These are phyloP conservation scores for Pichia occidentalis DNA, from an alignment of 805 yeast genomes.

Conservation along the genomic window DNA sequence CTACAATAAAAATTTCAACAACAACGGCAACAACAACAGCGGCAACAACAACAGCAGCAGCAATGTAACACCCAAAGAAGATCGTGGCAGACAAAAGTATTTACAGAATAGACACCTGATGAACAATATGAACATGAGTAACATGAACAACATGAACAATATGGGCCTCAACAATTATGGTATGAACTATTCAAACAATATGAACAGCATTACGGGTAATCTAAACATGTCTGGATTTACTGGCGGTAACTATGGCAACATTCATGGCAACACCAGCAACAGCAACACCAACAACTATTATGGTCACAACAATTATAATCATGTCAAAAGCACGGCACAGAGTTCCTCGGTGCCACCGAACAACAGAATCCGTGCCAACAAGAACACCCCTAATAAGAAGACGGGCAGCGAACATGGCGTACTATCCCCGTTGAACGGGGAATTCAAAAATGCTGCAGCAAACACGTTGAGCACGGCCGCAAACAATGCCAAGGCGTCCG, in stretches of 20 bases:
- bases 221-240: no score
- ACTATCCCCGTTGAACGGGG: no score
- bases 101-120: slow-evolving; percentile 10
- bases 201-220: background rate
- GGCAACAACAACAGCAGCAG: background rate
- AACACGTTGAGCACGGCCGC: no score
- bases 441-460: slow-evolving; percentile 13
- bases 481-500: background rate
- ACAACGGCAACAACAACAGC: background rate
- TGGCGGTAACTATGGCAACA: background rate
- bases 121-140: background rate
- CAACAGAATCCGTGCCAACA: slow-evolving; percentile 8
- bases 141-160: background rate
- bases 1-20: slow-evolving; percentile 10
- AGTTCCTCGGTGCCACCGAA: slow-evolving; percentile 14
- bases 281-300: background rate
- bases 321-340: no score
- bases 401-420: no score
- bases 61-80: no score
- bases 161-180: background rate
- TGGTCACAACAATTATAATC: no score
- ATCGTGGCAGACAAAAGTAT: slow-evolving; percentile 12
- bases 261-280: background rate
- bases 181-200: slow-evolving; percentile 1
- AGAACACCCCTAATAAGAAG: no score